phyloP scores from a whole-genome alignment of 768 basidiomycete species.

The Tylopilus rubrobrunneus region DNA sequence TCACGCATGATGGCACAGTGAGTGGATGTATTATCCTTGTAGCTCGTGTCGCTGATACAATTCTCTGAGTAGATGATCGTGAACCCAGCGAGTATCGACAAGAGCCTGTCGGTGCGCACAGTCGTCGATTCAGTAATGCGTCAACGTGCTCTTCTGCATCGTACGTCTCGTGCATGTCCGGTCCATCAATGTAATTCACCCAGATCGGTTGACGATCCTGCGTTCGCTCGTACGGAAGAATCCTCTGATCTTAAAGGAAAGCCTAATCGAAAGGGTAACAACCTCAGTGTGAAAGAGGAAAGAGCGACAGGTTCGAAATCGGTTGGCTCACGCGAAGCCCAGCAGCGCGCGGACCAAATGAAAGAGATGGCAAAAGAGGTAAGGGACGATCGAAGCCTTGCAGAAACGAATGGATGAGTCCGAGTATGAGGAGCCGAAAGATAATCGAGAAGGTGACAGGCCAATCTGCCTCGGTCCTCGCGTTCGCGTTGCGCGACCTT shows the following conservation, averaged over 20 bases:
- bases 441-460: background rate
- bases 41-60: background rate
- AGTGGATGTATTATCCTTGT: background rate
- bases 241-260: constrained; percentile 41
- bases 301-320: constrained; percentile 32
- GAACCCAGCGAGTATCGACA: background rate
- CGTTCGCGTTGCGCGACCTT: constrained; percentile 25
- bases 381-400: constrained; percentile 14
- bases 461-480: background rate
- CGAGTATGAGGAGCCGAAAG: constrained; percentile 6
- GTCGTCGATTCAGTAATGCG: constrained; percentile 19
- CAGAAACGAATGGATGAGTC: constrained; percentile 9
- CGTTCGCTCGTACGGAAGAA: constrained; percentile 40
- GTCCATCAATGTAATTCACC: constrained; percentile 43
- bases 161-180: constrained; percentile 21
- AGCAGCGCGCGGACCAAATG: constrained; percentile 4
- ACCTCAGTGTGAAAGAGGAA: constrained; percentile 23
- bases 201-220: constrained; percentile 50
- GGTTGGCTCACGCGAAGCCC: constrained; percentile 1
- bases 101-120: background rate
- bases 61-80: background rate
- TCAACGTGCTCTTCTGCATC: constrained; percentile 16
- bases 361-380: constrained; percentile 25
- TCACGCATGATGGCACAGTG: constrained; percentile 2
- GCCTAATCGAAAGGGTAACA: constrained; percentile 39